Evolutionary conservation across 352 stramenopile species (phyloP), one percentile per base, ranked within the genome.

Genomic region (Pythium aquatile): DNA sequence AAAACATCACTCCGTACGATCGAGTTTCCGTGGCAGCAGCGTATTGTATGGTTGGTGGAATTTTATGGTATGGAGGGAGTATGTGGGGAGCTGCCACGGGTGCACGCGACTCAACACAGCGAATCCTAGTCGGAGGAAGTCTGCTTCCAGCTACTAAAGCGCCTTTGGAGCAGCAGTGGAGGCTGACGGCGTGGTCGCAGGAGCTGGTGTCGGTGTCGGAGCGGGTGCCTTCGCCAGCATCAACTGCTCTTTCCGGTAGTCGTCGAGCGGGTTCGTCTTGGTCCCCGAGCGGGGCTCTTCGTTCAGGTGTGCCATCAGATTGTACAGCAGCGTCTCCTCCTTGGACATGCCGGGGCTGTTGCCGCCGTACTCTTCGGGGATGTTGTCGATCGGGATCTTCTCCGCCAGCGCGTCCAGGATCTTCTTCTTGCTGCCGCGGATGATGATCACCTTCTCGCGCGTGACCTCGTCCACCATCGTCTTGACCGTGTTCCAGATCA

Each of bases 401-500:
- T 90, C 76, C 1, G 73, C 77, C 14, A 94, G 72, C 42, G 85
- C 85, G 55, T 93, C 83, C 5, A 91, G 73, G 37, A 93, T 94
- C 55, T 91, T 88, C 69, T 92, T 85, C 72, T 90, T 90, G 58
- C 64, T 77, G 24, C 82, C 82, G 55, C 83, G 81, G 58, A 94
- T 76, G 58, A 97, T 97, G 55, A 88, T 87, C 28, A 98, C 94
- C 68, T 98, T 98, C 61, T 96, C 79, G 55, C 90, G 91, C 35
- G 95, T 98, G 28, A 94, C 91, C 57, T 98, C 93, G 63, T 97
- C 83, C 29, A 98, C 76, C 72, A 98, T 82, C 5, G 85, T 90
- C 72, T 97, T 94, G 52, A 98, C 85, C 13, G 94, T 80, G 70
- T 96, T 97, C 81, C 94, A 98, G 51, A 98, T 79, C 47, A 89